A percentile compares a stretch with the other conserved stretches of the same genome.
Conservation (phyloP, 176 grass and related monocot genomes). For the Oryza brachyantha region DNA sequence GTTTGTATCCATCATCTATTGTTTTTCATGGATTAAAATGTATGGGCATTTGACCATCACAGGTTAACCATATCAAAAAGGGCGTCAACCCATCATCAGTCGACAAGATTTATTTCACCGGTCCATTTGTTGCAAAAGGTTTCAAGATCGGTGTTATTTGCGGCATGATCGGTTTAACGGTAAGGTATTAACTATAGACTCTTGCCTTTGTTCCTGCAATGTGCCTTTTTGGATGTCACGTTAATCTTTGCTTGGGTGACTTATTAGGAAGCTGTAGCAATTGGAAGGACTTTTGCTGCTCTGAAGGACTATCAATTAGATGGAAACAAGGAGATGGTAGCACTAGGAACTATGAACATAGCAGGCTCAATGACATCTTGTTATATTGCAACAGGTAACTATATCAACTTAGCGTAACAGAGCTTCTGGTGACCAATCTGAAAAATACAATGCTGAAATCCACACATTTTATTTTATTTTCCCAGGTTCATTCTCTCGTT, state of each 20-base stretch:
- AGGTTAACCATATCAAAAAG: slow-evolving; percentile 76
- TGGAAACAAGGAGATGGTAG: slow-evolving; percentile 99
- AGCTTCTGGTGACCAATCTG: neutral
- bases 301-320: slow-evolving; percentile 89
- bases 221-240: neutral
- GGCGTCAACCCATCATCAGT: slow-evolving; percentile 88
- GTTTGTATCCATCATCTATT: neutral
- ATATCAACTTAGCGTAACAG: neutral
- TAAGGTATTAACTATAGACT: slow-evolving; percentile 35
- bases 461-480: neutral
- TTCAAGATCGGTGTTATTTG: slow-evolving; percentile 75
- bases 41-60: slow-evolving; percentile 16
- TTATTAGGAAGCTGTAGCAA: slow-evolving; percentile 86
- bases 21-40: slow-evolving; percentile 11
- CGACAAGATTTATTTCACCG: slow-evolving; percentile 72
- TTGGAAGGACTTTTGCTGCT: slow-evolving; percentile 96
- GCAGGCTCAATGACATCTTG: slow-evolving; percentile 94
- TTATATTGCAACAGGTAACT: slow-evolving; percentile 78
- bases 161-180: slow-evolving; percentile 80
- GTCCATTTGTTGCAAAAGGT: slow-evolving; percentile 74
- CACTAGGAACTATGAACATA: slow-evolving; percentile 91
- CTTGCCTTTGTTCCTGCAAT: neutral
- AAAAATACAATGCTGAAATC: slow-evolving; percentile 15
- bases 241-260: neutral
- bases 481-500: slow-evolving; percentile 95